These are phyloP conservation scores for Penicillium sp. DNA, from an alignment of 2,329 filamentous ascomycete genomes.

Conservation along the genomic window DNA sequence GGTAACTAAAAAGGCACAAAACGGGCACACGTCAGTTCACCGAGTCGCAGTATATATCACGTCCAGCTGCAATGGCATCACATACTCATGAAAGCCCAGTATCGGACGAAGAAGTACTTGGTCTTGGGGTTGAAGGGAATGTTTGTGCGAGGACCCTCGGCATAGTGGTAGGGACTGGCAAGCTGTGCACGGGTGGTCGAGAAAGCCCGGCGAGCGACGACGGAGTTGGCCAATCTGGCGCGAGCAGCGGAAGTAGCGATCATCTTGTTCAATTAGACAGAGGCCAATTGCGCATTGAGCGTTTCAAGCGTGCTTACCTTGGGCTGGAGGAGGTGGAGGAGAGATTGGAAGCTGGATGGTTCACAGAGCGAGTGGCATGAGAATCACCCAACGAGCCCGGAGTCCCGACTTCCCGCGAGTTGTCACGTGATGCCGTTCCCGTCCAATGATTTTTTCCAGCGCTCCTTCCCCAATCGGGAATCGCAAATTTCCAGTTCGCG, in stretches of 20 bases:
- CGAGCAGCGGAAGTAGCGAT: constrained; percentile 65
- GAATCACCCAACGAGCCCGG: background rate
- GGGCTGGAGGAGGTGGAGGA: constrained; percentile 12
- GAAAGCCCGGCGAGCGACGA: constrained; percentile 88
- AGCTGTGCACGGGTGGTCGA: constrained; percentile 82
- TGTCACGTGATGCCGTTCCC: constrained; percentile 10
- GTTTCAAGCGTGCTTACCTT: constrained; percentile 26
- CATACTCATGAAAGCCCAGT: constrained; percentile 75
- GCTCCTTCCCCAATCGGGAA: constrained; percentile 22
- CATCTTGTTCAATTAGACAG: constrained; percentile 62
- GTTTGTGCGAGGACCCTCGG: constrained; percentile 91
- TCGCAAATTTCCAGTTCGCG: constrained; percentile 30
- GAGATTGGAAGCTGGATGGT: constrained; percentile 6
- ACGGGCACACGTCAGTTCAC: constrained; percentile 34
- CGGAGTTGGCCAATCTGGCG: constrained; percentile 58
- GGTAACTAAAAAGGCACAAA: constrained; percentile 39
- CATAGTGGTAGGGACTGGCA: constrained; percentile 94
- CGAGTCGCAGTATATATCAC: constrained; percentile 9
- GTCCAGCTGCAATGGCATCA: constrained; percentile 17
- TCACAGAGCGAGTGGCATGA: constrained; percentile 9
- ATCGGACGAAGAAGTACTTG: constrained; percentile 76
- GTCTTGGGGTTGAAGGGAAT: constrained; percentile 95
- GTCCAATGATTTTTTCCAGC: background rate
- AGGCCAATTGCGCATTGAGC: constrained; percentile 27
- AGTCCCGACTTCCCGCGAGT: constrained; percentile 7